Percentiles rank a stretch among this genome's conserved stretches.
Evolutionary conservation across 2,329 filamentous ascomycete genomes (phyloP).

Genomic region (Passalora sequoiae): DNA sequence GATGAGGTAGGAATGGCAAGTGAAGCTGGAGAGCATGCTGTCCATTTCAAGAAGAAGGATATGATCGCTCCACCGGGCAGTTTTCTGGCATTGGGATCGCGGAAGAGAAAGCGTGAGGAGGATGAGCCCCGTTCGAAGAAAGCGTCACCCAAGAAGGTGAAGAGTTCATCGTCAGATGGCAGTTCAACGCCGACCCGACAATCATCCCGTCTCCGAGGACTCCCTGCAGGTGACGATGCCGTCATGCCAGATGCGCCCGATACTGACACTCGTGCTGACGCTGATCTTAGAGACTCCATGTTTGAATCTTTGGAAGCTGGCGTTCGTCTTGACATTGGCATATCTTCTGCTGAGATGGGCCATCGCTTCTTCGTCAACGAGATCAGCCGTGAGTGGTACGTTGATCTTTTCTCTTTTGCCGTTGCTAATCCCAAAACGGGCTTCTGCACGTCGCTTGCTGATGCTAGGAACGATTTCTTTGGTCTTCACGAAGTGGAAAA

Average conservation of each 20-base stretch:
- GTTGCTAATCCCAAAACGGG: constrained; percentile 3
- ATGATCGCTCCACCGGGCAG: not conserved
- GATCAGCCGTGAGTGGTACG: constrained; percentile 10
- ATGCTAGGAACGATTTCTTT: constrained; percentile 4
- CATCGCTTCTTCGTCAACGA: constrained; percentile 13
- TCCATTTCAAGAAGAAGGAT: not conserved
- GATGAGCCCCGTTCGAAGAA: not conserved
- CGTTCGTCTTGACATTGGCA: constrained; percentile 12
- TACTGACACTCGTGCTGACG: not conserved
- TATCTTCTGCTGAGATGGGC: constrained; percentile 6
- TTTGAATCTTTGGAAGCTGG: constrained; percentile 10
- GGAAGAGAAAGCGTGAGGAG: not conserved
- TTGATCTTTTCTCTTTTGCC: constrained; percentile 6
- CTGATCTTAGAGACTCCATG: not conserved
- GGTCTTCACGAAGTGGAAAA: not conserved
- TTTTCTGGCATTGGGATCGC: not conserved
- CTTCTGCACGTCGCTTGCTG: constrained; percentile 5
- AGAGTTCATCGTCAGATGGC: not conserved
- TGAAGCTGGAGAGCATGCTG: not conserved
- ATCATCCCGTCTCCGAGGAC: not conserved
- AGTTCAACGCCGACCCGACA: not conserved
- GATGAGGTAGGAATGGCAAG: not conserved
- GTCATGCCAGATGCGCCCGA: no score
- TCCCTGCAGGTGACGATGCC: no score
- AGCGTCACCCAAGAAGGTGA: not conserved